Evolutionary conservation across 192 early-diverging fungal species (phyloP), one percentile per base, ranked within the genome.

Genomic region (Neocallimastix lanati): DNA sequence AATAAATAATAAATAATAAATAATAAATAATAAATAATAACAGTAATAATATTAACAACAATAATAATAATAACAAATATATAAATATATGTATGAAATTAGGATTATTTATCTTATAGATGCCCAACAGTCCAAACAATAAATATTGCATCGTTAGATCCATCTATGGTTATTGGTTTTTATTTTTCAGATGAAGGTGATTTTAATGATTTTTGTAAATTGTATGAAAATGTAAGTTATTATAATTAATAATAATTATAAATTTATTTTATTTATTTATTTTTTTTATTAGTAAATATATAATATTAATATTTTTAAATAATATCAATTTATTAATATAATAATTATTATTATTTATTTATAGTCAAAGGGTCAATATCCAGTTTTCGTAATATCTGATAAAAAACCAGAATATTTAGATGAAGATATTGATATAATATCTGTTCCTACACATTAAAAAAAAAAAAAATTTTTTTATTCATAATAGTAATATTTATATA

Each of bases 121-220:
- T 96, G 94, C 84, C 87, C 85, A 29, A 88, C 84, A 7, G 90
- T 92, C 2, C 88, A 92, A 18, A 92, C 92, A 78, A 87, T 97
- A 28, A 83, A 92, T 21, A 88, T 99, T 29, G 86, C 85, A 25
- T 84, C 91, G 18, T 82, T 99, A 76, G 97, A 99, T 83, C 97
- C 97, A 2, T 96, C 94, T 4, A 93, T 99, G 91, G 88, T 97
- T 5, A 84, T 97, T 81, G 96, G 96, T 3, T 99, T 97, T 82
- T 96, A 92, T 83, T 92, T 90, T 80, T 82, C 84, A 28, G 88
- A 88, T 38, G 78, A 81, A 28, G 78, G 77, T 4, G 92, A 93
- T 11, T 93, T 93, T 80, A 86, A 90, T 37, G 78, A 81, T 13
- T 88, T 94, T 80, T 89, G 89, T 81, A 77, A 82, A n/a, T 82